Percentiles rank a stretch among this genome's conserved stretches.
Conservation (phyloP, 768 basidiomycete species). For the Rhizopogon sp. region DNA sequence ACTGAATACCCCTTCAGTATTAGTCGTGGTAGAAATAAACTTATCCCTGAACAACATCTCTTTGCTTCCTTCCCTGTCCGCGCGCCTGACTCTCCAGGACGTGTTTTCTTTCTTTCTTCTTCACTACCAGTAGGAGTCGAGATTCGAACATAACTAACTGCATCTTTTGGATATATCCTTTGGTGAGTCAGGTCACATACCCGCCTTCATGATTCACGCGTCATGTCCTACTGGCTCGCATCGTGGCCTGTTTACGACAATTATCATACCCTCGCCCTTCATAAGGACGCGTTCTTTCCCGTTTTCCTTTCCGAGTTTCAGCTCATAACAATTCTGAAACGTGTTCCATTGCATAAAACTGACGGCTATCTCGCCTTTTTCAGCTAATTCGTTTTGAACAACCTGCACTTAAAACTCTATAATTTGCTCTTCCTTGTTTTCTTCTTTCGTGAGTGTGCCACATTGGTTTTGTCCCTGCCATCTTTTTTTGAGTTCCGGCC, state of each 20-base stretch:
- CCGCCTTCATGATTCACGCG: slow-evolving; percentile 21
- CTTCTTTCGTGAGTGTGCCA: slow-evolving; percentile 22
- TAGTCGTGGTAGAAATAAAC: slow-evolving; percentile 28
- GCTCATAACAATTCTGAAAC: slow-evolving; percentile 15
- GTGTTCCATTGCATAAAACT: slow-evolving; percentile 16
- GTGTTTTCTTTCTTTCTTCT: slow-evolving; percentile 17
- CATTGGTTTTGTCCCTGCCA: slow-evolving; percentile 9
- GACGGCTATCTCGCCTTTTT: slow-evolving; percentile 16
- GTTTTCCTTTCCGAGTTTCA: slow-evolving; percentile 25
- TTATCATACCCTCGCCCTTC: slow-evolving; percentile 14
- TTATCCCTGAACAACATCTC: slow-evolving; percentile 14
- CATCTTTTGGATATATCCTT: slow-evolving; percentile 22
- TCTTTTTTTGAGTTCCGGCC: slow-evolving; percentile 11
- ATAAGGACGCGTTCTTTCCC: slow-evolving; percentile 25
- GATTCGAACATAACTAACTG: not conserved
- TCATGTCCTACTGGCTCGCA: slow-evolving; percentile 19
- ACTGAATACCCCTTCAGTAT: slow-evolving; percentile 29
- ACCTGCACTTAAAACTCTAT: slow-evolving; percentile 24
- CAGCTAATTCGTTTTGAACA: slow-evolving; percentile 31
- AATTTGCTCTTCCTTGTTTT: slow-evolving; percentile 23
- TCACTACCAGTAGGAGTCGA: slow-evolving; percentile 10
- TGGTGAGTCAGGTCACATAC: slow-evolving; percentile 18
- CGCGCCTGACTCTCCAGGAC: slow-evolving; percentile 16
- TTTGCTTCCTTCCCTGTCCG: slow-evolving; percentile 23
- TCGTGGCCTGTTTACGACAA: slow-evolving; percentile 30